Conservation (phyloP, 345 rosid genomes). For the Theobroma cacao region DNA sequence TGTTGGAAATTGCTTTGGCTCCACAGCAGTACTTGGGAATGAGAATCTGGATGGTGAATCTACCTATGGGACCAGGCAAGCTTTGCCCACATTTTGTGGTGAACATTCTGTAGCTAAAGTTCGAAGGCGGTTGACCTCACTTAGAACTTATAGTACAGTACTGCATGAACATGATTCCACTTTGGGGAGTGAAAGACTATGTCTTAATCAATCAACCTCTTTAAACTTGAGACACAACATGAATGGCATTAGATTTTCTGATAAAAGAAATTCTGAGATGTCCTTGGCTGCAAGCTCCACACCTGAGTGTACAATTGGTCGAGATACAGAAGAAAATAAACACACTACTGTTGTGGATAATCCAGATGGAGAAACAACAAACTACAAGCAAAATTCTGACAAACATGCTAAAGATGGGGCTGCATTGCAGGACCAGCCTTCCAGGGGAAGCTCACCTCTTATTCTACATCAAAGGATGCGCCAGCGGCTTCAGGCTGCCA, state of each 20-base stretch:
- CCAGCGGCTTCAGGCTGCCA: constrained; percentile 27
- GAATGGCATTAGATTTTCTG: constrained; percentile 8
- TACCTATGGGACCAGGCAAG: constrained; percentile 19
- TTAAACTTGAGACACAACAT: constrained; percentile 16
- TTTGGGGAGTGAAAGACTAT: constrained; percentile 14
- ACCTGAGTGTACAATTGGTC: constrained; percentile 15
- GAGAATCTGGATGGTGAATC: constrained; percentile 23
- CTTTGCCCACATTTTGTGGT: constrained; percentile 13
- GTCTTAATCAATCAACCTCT: constrained; percentile 13
- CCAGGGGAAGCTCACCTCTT: constrained; percentile 24
- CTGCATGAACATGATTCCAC: constrained; percentile 19
- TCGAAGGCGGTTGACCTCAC: constrained; percentile 33
- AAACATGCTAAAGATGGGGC: constrained; percentile 24
- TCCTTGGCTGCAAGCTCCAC: constrained; percentile 5
- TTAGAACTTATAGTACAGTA: constrained; percentile 41
- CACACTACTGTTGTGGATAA: background rate
- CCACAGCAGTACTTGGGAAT: constrained; percentile 9
- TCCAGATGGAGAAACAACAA: constrained; percentile 9
- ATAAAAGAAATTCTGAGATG: constrained; percentile 16
- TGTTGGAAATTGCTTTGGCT: constrained; percentile 28
- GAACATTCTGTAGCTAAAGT: constrained; percentile 22
- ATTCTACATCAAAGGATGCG: constrained; percentile 27
- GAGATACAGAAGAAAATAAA: constrained; percentile 18
- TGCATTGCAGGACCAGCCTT: constrained; percentile 21
- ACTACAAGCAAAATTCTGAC: constrained; percentile 8